These are phyloP conservation scores for Nothopassalora personata DNA, from an alignment of 2,329 filamentous ascomycete genomes.

Conservation along the genomic window DNA sequence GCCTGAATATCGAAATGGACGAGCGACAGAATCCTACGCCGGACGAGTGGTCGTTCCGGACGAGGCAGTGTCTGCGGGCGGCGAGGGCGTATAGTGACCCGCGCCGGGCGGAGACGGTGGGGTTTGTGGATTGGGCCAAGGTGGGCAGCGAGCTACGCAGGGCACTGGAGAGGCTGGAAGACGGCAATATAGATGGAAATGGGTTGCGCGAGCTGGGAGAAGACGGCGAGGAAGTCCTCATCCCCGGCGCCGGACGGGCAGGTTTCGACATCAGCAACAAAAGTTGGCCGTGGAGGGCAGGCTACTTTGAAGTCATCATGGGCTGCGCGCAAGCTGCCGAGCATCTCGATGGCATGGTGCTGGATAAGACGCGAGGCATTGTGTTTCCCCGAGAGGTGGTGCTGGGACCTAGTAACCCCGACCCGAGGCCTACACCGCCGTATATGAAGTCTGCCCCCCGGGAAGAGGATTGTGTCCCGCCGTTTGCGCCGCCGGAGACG, in stretches of 20 bases:
- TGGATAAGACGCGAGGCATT: constrained; percentile 60
- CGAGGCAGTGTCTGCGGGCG: constrained; percentile 61
- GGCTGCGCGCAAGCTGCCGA: constrained; percentile 70
- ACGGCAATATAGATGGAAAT: constrained; percentile 62
- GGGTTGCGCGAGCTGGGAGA: constrained; percentile 57
- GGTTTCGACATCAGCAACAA: constrained; percentile 68
- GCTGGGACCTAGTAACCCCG: constrained; percentile 76
- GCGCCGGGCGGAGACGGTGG: constrained; percentile 52
- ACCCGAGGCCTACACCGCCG: constrained; percentile 65
- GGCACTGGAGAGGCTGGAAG: constrained; percentile 63
- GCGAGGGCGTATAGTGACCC: constrained; percentile 46
- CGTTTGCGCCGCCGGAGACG: constrained; percentile 65
- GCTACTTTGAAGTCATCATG: constrained; percentile 81
- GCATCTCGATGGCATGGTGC: constrained; percentile 72
- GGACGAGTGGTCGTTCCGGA: constrained; percentile 70
- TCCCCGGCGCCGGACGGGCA: constrained; percentile 52
- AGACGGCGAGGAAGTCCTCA: constrained; percentile 30
- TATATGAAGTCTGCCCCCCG: constrained; percentile 58
- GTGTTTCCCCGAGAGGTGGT: constrained; percentile 70
- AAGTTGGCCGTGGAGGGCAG: constrained; percentile 76
- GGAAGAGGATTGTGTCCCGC: constrained; percentile 69
- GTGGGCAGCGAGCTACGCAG: constrained; percentile 57
- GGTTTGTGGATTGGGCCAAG: constrained; percentile 63
- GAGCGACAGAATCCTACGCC: constrained; percentile 77
- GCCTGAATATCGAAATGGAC: constrained; percentile 65